These are phyloP conservation scores for Daedaleopsis nitida DNA, from an alignment of 768 basidiomycete genomes.

Conservation along the genomic window DNA sequence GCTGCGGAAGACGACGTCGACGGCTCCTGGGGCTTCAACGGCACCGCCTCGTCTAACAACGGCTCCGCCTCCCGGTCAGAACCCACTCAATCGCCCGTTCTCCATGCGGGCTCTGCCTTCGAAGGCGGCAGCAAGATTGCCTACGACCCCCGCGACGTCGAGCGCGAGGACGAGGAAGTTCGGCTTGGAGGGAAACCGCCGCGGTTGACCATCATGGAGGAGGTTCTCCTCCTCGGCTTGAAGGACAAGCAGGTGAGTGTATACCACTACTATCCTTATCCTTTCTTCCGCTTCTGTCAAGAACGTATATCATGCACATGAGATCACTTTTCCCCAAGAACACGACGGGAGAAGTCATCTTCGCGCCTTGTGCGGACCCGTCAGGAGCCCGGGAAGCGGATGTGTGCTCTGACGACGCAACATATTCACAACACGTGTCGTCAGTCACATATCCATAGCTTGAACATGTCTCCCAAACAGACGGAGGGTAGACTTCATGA, in stretches of 20 bases:
- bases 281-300: too few species aligned
- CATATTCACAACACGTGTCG: too few species aligned
- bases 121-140: conserved; percentile 88
- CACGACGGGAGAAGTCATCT: too few species aligned
- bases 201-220: conserved; percentile 93
- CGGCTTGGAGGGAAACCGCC: conserved; percentile 75
- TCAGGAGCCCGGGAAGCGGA: too few species aligned
- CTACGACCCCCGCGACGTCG: conserved; percentile 89
- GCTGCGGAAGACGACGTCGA: conserved; percentile 37
- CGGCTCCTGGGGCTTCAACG: conserved; percentile 33
- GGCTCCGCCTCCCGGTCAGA: conserved; percentile 19
- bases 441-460: too few species aligned
- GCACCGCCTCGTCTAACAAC: conserved; percentile 27
- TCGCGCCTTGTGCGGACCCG: too few species aligned
- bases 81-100: conserved; percentile 7
- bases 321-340: too few species aligned
- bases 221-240: conserved; percentile 88
- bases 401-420: too few species aligned
- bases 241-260: conserved; percentile 89
- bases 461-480: too few species aligned
- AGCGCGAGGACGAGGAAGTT: conserved; percentile 66
- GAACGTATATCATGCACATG: too few species aligned
- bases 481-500: too few species aligned
- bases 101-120: conserved; percentile 80
- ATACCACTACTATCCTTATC: not conserved